phyloP scores from a whole-genome alignment of 73 alveolate species.

The Paramecium sonneborni region DNA sequence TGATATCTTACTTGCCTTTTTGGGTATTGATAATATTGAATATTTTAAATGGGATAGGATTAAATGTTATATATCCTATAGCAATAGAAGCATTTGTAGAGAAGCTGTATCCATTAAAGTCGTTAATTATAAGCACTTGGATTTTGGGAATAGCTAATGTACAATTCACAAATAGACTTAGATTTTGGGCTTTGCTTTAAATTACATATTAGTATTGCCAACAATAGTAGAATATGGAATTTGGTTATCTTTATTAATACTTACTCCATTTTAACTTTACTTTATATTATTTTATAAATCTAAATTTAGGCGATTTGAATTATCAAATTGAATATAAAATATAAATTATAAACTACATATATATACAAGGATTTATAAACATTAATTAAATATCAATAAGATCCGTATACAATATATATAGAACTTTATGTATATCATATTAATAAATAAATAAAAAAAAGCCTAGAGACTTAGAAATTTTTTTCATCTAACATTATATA shows the following conservation, averaged over 20 bases:
- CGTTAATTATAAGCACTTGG: background rate
- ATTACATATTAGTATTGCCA: background rate
- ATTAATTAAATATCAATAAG: background rate
- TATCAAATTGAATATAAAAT: background rate
- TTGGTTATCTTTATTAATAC: background rate
- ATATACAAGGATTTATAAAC: background rate
- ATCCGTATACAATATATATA: background rate
- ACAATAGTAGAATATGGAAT: background rate
- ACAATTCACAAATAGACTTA: background rate
- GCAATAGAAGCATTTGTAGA: background rate
- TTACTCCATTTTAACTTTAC: slow-evolving; percentile 2
- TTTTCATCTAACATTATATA: slow-evolving; percentile 12
- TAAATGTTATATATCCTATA: background rate
- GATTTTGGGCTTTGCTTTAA: slow-evolving; percentile 10
- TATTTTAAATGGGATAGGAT: background rate
- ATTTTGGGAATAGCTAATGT: slow-evolving; percentile 17
- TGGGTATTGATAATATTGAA: background rate
- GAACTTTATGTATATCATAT: no score
- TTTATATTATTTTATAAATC: slow-evolving; percentile 9
- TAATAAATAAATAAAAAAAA: no score
- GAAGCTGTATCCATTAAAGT: background rate
- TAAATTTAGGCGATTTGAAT: background rate
- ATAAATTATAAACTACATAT: background rate
- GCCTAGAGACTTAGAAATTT: slow-evolving; percentile 35
- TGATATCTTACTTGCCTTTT: background rate